These are phyloP conservation scores for Metschnikowia koreensis DNA, from an alignment of 805 yeast genomes.

Conservation along the genomic window DNA sequence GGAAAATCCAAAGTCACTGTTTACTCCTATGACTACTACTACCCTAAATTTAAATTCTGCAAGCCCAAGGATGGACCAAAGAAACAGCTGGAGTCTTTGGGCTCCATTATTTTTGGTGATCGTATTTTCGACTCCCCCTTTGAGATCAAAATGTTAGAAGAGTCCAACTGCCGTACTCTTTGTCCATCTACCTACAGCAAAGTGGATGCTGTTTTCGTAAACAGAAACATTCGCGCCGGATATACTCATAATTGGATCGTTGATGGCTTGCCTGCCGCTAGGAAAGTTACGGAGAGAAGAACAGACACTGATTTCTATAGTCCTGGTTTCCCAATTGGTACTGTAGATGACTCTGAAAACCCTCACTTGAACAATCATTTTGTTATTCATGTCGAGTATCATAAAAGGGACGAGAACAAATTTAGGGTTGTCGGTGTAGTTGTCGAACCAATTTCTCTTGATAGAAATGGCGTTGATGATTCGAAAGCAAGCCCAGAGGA, in stretches of 20 bases:
- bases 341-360: constrained; percentile 51
- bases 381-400: constrained; percentile 78
- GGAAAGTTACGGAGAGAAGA: constrained; percentile 51
- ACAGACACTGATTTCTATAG: constrained; percentile 67
- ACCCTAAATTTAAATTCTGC: constrained; percentile 81
- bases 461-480: constrained; percentile 26
- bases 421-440: constrained; percentile 90
- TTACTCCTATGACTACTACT: constrained; percentile 81
- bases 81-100: constrained; percentile 85
- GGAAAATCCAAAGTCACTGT: constrained; percentile 52
- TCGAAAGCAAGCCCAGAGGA: constrained; percentile 24
- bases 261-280: constrained; percentile 94
- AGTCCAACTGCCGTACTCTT: constrained; percentile 62
- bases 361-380: constrained; percentile 80
- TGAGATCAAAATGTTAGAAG: constrained; percentile 71
- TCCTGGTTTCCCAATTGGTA: constrained; percentile 79
- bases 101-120: constrained; percentile 93
- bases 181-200: constrained; percentile 63
- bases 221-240: constrained; percentile 75
- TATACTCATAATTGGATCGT: constrained; percentile 89
- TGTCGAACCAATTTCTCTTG: constrained; percentile 65
- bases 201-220: constrained; percentile 71
- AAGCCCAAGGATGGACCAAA: constrained; percentile 61
- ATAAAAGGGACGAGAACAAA: constrained; percentile 61
- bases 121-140: constrained; percentile 92